Base-by-base conservation (phyloP, 164 flowering plant species). In the Liriodendron chinense region DNA sequence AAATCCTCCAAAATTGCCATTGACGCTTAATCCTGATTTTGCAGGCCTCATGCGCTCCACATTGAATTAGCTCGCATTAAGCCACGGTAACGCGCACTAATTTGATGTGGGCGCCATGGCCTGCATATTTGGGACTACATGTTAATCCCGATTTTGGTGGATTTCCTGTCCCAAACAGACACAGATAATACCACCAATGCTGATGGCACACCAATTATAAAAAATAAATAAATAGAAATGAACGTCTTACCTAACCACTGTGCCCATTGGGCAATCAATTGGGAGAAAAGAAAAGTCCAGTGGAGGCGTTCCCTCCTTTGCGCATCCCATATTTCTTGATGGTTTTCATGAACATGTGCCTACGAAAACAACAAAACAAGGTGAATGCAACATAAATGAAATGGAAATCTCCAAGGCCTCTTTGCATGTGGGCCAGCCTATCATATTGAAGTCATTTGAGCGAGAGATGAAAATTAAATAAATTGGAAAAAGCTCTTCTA, bases 191-290 rank as follows among this genome's bases (percentile, higher is more conserved):
- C 43, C 43, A 34, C 43, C 67, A 64, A 13, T 26, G 6, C 24
- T 64, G 24, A 24, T 22, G 24, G 9, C 67, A 64, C 13, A 23
- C 67, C 24, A 21, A 64, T 10, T 64, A 3, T 21, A 66, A 64
- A 34, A 34, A 34, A n/a, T n/a, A n/a, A n/a, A n/a, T n/a, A n/a
- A n/a, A n/a, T n/a, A n/a, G 21, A 25, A 47, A 53, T 3, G 62
- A 75, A 70, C 10, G 13, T 22, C 82, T 50, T 77, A 96, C 99
- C 95, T 78, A 96, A 78, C 94, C 94, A 96, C 47, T 92, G 96
- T 18, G 97, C 92, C 98, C 99, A 96, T 75, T 96, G 95, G 7
- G 91, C 87, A 75, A 96, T 88, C 82, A 96, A 78, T 16, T 91
- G 83, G 16, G 94, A 89, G 75, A 92, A 96, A 3, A 92, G 53